Base-by-base conservation (phyloP, 306 rosid species). In the Vigna reflexopilosa region DNA sequence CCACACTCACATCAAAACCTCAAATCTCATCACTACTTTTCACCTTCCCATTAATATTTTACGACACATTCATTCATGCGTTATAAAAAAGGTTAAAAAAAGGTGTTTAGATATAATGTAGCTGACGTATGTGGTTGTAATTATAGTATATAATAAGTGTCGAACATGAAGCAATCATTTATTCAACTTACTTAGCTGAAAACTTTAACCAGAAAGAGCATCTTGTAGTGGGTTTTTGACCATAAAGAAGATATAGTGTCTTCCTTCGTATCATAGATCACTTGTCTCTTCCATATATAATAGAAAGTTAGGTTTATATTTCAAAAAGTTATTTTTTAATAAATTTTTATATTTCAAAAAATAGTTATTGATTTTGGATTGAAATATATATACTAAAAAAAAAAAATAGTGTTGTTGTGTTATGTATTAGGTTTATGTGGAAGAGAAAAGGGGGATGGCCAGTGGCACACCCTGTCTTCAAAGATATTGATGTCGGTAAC, bases 161-260 rank as follows among this genome's bases (percentile, higher is more conserved):
- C 44, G 32, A 78, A 82, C 85, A 82, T 81, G 88, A 11, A 74
- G 83, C 73, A 87, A 87, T 87, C 83, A 87, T 81, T 81, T 81
- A 20, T 34, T 49, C 57, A 77, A 80, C 47, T 28, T 40, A 80
- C 47, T 28, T 40, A 73, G n/a, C 9, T 36, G 61, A 20, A 72
- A 78, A 79, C 79, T 77, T 83, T 59, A 69, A 20, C 50, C 4
- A 42, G 13, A 40, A 3, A 78, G 12, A 12, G 48, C 61, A 76
- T 79, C 56, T 66, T 71, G 70, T 80, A 85, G 71, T 73, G 83
- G 81, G 17, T 71, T 49, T 38, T 7, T 26, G 67, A 67, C 44
- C 40, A 2, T 13, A 34, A 48, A 56, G 30, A 16, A 42, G 13
- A 42, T 9, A 9, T 30, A 30, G 13, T 42, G 3, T 42, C 47